A percentile compares a stretch with the other conserved stretches of the same genome.
phyloP scores from a whole-genome alignment of 202 grass and related monocot species.

The Cymbopogon flexuosus region DNA sequence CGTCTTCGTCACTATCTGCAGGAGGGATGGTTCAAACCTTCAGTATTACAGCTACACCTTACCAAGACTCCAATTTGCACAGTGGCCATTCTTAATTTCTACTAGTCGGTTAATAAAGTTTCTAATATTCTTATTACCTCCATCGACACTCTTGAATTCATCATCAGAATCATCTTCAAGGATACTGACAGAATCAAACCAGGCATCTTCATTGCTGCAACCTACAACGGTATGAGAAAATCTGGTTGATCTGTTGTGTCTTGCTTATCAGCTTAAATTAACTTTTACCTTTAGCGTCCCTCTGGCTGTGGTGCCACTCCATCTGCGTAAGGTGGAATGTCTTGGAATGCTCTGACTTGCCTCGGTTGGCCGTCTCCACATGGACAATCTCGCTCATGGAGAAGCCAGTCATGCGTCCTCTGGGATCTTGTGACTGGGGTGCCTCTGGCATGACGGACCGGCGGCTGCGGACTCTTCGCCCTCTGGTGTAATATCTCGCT shows the following conservation, averaged over 20 bases:
- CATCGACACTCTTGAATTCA: constrained; percentile 74
- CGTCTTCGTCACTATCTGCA: constrained; percentile 40
- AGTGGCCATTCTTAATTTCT: neutral
- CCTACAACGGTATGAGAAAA: constrained; percentile 39
- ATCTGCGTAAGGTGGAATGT: constrained; percentile 77
- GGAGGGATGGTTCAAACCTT: constrained; percentile 5
- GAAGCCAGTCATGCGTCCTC: constrained; percentile 48
- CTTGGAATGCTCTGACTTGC: constrained; percentile 55
- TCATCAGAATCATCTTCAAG: constrained; percentile 92
- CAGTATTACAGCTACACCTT: neutral
- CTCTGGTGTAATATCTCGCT: constrained; percentile 28
- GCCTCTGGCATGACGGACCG: constrained; percentile 42
- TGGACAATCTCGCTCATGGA: constrained; percentile 64
- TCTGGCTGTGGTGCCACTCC: constrained; percentile 83
- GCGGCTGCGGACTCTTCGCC: constrained; percentile 21
- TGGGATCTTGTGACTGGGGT: constrained; percentile 37
- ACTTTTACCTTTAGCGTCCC: constrained; percentile 49
- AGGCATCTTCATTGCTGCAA: constrained; percentile 82
- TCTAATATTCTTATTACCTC: constrained; percentile 48
- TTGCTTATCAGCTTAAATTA: constrained; percentile 3
- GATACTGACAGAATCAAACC: constrained; percentile 88
- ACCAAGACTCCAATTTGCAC: neutral
- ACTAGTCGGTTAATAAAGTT: neutral
- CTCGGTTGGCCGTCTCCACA: constrained; percentile 42
- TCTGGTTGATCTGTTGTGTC: constrained; percentile 3